A percentile compares a stretch with the other conserved stretches of the same genome.
These are phyloP conservation scores for Exserohilum turcica DNA, from an alignment of 2,329 filamentous ascomycete genomes.

Conservation along the genomic window DNA sequence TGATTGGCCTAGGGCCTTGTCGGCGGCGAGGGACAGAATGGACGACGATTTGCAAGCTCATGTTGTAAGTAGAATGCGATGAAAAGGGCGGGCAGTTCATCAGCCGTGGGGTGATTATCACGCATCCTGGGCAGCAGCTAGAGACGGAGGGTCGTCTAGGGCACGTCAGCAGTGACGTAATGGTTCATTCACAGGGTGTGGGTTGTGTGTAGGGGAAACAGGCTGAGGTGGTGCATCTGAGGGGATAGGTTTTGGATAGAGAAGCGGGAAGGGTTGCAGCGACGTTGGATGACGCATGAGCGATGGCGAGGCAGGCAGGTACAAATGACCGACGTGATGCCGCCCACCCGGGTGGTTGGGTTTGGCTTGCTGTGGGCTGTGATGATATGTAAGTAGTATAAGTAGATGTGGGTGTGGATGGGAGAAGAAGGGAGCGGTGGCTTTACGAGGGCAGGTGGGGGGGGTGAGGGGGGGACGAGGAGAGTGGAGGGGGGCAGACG, in stretches of 20 bases:
- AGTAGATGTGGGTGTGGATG: background rate
- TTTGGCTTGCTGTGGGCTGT: slow-evolving; percentile 1
- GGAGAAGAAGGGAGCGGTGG: background rate
- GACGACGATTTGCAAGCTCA: slow-evolving; percentile 1
- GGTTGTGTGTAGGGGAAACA: background rate
- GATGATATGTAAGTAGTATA: no score
- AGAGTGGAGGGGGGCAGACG: background rate
- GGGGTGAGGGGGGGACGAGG: background rate
- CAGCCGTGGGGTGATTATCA: background rate
- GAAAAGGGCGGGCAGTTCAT: background rate
- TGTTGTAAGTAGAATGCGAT: background rate
- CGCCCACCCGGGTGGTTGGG: slow-evolving; percentile 1
- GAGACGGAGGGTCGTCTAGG: background rate
- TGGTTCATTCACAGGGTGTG: background rate
- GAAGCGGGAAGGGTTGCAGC: background rate
- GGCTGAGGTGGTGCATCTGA: background rate
- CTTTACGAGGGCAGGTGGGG: background rate
- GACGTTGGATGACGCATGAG: background rate
- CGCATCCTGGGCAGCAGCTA: background rate
- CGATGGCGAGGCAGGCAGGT: slow-evolving; percentile 6
- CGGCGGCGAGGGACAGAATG: background rate
- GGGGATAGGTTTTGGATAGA: background rate
- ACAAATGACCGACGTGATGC: slow-evolving; percentile 7
- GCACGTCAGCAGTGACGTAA: slow-evolving; percentile 10
- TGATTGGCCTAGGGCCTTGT: background rate